Percentiles rank a stretch among this genome's conserved stretches.
These are phyloP conservation scores for Fusarium fracticaudum DNA, from an alignment of 2,329 filamentous ascomycete species.

Conservation along the genomic window DNA sequence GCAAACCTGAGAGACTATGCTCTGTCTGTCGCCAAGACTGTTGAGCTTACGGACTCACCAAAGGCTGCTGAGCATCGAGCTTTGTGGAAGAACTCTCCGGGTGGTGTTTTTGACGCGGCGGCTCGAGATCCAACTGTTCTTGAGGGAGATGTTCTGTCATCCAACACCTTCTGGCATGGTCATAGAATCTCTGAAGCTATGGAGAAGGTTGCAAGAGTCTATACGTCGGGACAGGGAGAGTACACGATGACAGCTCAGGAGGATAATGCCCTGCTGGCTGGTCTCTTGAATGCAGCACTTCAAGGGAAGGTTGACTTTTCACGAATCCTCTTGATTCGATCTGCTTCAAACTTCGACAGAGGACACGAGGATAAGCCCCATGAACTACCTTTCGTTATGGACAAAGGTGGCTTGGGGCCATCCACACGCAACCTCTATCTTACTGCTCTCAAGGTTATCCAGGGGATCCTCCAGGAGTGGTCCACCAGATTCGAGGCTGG, in stretches of 20 bases:
- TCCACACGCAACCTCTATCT: conserved; percentile 33
- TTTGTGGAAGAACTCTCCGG: conserved; percentile 6
- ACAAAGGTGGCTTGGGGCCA: conserved; percentile 31
- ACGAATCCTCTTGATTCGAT: conserved; percentile 23
- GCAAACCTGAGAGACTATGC: conserved; percentile 22
- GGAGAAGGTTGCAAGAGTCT: conserved; percentile 26
- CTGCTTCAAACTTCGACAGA: conserved; percentile 35
- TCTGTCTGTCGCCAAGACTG: neutral
- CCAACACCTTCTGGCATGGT: conserved; percentile 37
- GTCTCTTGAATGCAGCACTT: conserved; percentile 23
- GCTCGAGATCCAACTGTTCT: conserved; percentile 10
- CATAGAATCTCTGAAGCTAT: conserved; percentile 31
- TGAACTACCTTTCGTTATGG: conserved; percentile 32
- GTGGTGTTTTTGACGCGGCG: neutral
- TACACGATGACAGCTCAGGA: conserved; percentile 38
- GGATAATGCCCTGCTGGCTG: conserved; percentile 29
- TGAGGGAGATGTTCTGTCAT: conserved; percentile 33
- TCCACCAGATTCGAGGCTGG: conserved; percentile 18
- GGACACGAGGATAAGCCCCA: conserved; percentile 29
- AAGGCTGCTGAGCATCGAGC: conserved; percentile 11
- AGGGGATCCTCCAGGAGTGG: conserved; percentile 24
- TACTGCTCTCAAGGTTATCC: conserved; percentile 11
- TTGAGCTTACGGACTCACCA: neutral
- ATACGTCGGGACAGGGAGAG: conserved; percentile 18
- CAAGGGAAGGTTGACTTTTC: conserved; percentile 30